Evolutionary conservation across 2,329 filamentous ascomycete species (phyloP).

Genomic region (Penicillium sp.): DNA sequence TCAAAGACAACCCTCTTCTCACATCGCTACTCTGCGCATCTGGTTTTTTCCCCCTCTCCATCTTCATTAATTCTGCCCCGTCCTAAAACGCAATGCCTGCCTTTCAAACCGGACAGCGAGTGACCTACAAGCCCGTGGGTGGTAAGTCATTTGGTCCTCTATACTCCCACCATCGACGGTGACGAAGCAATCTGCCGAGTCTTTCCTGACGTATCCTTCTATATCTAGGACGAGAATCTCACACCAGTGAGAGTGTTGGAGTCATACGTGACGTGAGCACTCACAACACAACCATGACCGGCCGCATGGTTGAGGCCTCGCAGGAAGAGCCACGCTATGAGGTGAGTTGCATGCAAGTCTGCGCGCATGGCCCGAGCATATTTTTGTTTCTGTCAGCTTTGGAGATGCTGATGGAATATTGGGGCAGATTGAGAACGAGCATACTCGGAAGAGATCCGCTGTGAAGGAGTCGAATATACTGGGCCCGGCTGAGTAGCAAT

Average conservation of each 20-base stretch:
- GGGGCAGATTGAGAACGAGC: slow-evolving; percentile 22
- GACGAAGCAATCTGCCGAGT: slow-evolving; percentile 3
- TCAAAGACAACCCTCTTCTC: not conserved
- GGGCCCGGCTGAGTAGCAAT: slow-evolving; percentile 19
- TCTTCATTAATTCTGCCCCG: too few relatives aligned
- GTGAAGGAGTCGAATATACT: slow-evolving; percentile 29
- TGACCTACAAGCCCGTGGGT: slow-evolving; percentile 40
- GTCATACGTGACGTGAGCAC: slow-evolving; percentile 34
- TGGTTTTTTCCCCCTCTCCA: too few relatives aligned
- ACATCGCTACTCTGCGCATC: too few relatives aligned
- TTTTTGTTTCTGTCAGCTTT: too few relatives aligned
- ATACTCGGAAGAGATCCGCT: slow-evolving; percentile 23
- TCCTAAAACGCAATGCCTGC: slow-evolving; percentile 17
- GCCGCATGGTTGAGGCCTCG: slow-evolving; percentile 34
- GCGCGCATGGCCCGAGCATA: too few relatives aligned
- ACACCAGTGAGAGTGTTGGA: slow-evolving; percentile 36
- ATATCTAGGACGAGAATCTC: slow-evolving; percentile 32
- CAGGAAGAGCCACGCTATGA: slow-evolving; percentile 34
- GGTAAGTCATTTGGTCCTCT: slow-evolving; percentile 20
- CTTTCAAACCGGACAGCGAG: slow-evolving; percentile 31
- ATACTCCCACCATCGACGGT: not conserved
- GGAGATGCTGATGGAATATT: not conserved
- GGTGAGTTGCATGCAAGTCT: slow-evolving; percentile 16
- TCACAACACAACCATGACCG: slow-evolving; percentile 25
- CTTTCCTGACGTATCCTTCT: not conserved